Evolutionary conservation across 495 filamentous ascomycete species (phyloP), one percentile per base, ranked within the genome.

Genomic region (Zalerion maritima): DNA sequence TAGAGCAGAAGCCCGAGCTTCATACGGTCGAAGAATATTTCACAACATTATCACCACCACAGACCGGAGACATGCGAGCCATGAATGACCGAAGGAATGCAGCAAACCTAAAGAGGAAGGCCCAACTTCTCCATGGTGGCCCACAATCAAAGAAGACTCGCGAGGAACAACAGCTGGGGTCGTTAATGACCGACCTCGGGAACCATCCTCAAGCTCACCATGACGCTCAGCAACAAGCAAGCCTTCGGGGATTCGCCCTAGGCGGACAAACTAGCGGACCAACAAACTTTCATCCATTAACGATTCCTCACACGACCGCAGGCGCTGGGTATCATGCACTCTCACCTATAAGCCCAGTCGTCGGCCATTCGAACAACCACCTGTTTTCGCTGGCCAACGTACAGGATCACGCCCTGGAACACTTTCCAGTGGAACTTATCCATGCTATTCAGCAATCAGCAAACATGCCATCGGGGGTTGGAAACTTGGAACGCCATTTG

Each of bases 1-100:
- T 92, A 38, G 77, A 82, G 30, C 79, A 92, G 38, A 81, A 83
- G 44, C 72, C 81, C 18, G 81, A 92, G 48, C 64, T 93, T 8
- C 84, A 89, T 42, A 94, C 81, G 17, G 84, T 94, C 16, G 89
- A 94, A 41, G 83, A 94, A 40, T 94, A 92, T 54, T 94, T 97
- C 49, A 75, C 81, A 29, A 81, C 73, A 35, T 62, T 89, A 13
- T 80, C 81, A 0, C 74, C 81, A 1, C 67, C 69, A 11, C 60
- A 67, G 26, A n/a, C n/a, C n/a, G n/a, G 67, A 73, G 28, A 48
- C 42, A 13, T 40, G 34, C 24, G 57, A 60, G 14, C 40, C 36
- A 17, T 37, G 41, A 12, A 41, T 37, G 13, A 35, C 40, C 11
- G 46, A 37, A 24, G 55, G 45, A 15, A 19, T 48, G 32, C 32